Evolutionary conservation across 73 alveolate genomes (phyloP), one percentile per base, ranked within the genome.

Genomic region (Breviolum minutum): DNA sequence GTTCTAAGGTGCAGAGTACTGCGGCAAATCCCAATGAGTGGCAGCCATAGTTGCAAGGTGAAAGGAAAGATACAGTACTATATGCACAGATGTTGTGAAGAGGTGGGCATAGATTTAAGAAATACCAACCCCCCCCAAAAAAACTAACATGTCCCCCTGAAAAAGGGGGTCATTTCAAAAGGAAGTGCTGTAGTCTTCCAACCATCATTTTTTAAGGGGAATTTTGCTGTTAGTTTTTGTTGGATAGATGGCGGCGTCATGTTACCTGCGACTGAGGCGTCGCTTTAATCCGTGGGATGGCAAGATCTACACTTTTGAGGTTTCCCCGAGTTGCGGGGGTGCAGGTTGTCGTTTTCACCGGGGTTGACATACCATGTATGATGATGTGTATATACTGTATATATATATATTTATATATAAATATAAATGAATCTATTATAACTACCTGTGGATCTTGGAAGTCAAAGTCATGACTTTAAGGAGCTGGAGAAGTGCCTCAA

Each of bases 211-310:
- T 66, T 66, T 17, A 13, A 13, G 17, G n/a, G 8, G 24, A 14
- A 11, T 66, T 11, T 66, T 66, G 77, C 17, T 14, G 77, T 68
- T 68, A 14, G 17, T 68, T 22, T 68, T 68, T 1, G 17, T 68
- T 22, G 77, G 17, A 22, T 68, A 6, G 77, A 17, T 14, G 77
- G 17, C 77, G 74, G 17, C n/a, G n/a, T n/a, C n/a, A n/a, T n/a
- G n/a, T 40, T 40, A 17, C 77, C 24, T 22, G 77, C 6, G 14
- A 29, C 68, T 64, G 77, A 89, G 96, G 96, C 97, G 97, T 17
- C 97, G 97, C 13, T 90, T 90, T 76, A 90, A 90, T 76, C 97
- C 97, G 24, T 90, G 97, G 97, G 97, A 90, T 90, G 97, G 97
- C 5, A 90, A 90, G 97, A 30, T 90, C 77, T 90, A 90, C 96